Evolutionary conservation across 371 early-diverging fungal species (phyloP), one percentile per base, ranked within the genome.

Genomic region (Syncephalastrum contaminatum): DNA sequence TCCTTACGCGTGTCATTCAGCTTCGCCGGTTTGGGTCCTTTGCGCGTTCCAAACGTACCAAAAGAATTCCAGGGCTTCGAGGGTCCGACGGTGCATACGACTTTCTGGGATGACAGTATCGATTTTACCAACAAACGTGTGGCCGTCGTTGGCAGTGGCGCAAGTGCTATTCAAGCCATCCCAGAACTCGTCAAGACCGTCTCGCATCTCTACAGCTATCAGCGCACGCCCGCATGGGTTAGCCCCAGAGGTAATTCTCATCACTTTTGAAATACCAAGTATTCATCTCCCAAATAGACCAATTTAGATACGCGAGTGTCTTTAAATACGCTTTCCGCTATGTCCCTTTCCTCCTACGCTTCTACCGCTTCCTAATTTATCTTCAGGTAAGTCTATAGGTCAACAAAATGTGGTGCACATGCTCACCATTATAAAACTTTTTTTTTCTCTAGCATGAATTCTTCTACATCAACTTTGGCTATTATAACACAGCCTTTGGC

Each of bases 211-310:
- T 67, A 70, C 51, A 73, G 69, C 39, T 86, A 77, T 54, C 83
- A 83, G 48, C 73, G 84, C n/a, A 77, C 84, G 0, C 78, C 87
- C 10, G 77, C 81, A 80, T 79, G 73, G 51, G 51, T 41, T 3
- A 15, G 20, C 12, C 16, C 18, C 8, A n/a, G 6, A 40, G 22
- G 27, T 43, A 30, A 53, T 19, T 20, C 14, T 19, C 7, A 48
- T 30, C 40, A 20, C 21, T 47, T 55, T 30, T 4, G 15, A 13
- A 5, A 30, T 20, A 19, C 8, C 18, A 15, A 18, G 25, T 24
- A 13, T 25, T 43, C 13, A 22, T 24, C 19, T 36, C 51, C 16
- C 18, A 55, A 6, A 40, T 4, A 51, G n/a, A 41, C 19, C 30
- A 44, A 20, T 54, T n/a, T 8, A 36, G 22, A 20, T 7, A 21